Percentiles rank a stretch among this genome's conserved stretches.
These are phyloP conservation scores for Camellia oleifera DNA, from an alignment of 179 eudicot genomes.

Conservation along the genomic window DNA sequence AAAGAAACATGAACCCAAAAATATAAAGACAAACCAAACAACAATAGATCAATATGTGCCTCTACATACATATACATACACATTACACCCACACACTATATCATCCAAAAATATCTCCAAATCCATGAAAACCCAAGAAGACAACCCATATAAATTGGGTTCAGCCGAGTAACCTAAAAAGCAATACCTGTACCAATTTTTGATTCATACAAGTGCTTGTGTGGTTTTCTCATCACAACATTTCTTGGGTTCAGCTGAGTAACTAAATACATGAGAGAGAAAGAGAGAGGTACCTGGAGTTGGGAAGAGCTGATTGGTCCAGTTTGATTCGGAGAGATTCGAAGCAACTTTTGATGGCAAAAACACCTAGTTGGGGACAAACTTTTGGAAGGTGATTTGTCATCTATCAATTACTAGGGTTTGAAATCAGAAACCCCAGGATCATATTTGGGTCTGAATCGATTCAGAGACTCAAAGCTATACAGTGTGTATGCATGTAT, in stretches of 20 bases:
- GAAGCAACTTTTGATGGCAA: too few relatives aligned
- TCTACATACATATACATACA: not conserved
- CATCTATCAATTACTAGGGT: conserved; percentile 10
- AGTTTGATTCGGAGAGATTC: too few relatives aligned
- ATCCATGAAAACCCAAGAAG: not conserved
- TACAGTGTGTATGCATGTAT: not conserved
- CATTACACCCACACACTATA: not conserved
- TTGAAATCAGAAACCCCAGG: conserved; percentile 4
- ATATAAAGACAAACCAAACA: not conserved
- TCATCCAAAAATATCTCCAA: not conserved
- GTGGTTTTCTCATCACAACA: too few relatives aligned
- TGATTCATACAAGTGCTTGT: too few relatives aligned
- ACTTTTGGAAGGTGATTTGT: not conserved
- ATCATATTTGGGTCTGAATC: not conserved
- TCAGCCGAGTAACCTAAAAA: not conserved
- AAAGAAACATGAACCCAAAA: not conserved
- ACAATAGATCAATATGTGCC: not conserved
- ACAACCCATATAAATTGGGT: not conserved
- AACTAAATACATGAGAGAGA: too few relatives aligned
- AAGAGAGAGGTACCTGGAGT: too few relatives aligned
- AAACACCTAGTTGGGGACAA: too few relatives aligned
- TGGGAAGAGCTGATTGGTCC: too few relatives aligned
- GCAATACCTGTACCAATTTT: not conserved
- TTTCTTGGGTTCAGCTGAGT: too few relatives aligned
- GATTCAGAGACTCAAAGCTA: not conserved